phyloP scores from a whole-genome alignment of 2,329 filamentous ascomycete genomes.

The Penicillium sp. region DNA sequence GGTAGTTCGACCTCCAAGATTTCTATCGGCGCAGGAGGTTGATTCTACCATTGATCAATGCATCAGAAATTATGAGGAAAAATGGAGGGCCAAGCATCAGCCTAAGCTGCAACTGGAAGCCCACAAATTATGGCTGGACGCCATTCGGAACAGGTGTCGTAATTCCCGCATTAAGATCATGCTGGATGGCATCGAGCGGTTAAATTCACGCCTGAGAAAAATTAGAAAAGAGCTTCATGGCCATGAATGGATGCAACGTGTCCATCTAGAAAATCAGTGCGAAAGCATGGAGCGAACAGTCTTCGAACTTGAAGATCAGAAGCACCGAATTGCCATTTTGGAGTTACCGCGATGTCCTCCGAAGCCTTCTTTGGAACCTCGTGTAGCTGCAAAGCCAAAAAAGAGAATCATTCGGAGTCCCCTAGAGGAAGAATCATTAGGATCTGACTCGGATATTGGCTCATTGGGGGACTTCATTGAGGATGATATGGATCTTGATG shows the following conservation, averaged over 20 bases:
- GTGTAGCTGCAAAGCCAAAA: background rate
- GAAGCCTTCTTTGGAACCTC: constrained; percentile 19
- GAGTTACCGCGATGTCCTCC: constrained; percentile 29
- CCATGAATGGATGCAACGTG: constrained; percentile 51
- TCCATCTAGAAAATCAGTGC: constrained; percentile 55
- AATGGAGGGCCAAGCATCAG: constrained; percentile 59
- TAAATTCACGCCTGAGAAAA: constrained; percentile 54
- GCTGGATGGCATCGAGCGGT: constrained; percentile 39
- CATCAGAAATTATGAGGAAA: constrained; percentile 47
- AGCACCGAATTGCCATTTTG: constrained; percentile 46
- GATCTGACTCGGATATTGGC: constrained; percentile 25
- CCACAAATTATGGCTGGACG: constrained; percentile 58
- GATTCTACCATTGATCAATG: constrained; percentile 51
- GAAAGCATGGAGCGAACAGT: constrained; percentile 62
- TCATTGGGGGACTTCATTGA: constrained; percentile 30
- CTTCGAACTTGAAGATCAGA: constrained; percentile 48
- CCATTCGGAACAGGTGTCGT: constrained; percentile 36
- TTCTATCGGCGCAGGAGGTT: constrained; percentile 47
- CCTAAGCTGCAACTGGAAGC: constrained; percentile 56
- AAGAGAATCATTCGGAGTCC: background rate
- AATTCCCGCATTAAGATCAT: constrained; percentile 44
- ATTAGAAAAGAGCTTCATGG: constrained; percentile 51
- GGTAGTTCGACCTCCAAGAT: constrained; percentile 16
- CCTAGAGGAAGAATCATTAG: constrained; percentile 32
- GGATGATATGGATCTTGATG: constrained; percentile 15